These are phyloP conservation scores for Diplocarpon mali DNA, from an alignment of 2,329 filamentous ascomycete species.

Conservation along the genomic window DNA sequence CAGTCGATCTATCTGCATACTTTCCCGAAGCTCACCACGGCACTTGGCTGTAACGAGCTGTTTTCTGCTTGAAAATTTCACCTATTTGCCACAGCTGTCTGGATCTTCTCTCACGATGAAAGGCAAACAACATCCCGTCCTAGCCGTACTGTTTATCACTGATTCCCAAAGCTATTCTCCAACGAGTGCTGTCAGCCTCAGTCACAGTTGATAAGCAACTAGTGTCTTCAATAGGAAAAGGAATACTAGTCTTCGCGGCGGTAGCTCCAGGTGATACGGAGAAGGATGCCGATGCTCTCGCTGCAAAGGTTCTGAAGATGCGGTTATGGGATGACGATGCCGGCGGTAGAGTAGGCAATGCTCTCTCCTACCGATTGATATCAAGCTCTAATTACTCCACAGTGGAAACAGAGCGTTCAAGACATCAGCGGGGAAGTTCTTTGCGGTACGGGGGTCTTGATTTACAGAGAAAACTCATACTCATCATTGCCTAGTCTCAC, in stretches of 20 bases:
- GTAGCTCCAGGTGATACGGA: slow-evolving; percentile 82
- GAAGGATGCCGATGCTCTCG: slow-evolving; percentile 76
- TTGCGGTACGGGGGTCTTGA: slow-evolving; percentile 51
- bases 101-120: slow-evolving; percentile 7
- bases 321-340: slow-evolving; percentile 60
- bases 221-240: slow-evolving; percentile 83
- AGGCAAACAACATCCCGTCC: slow-evolving; percentile 1
- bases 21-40: too few species aligned
- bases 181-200: slow-evolving; percentile 88
- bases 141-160: slow-evolving; percentile 8
- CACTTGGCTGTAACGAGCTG: too few species aligned
- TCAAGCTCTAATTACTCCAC: slow-evolving; percentile 12
- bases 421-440: slow-evolving; percentile 87
- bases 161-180: slow-evolving; percentile 61
- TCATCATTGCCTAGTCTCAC: slow-evolving; percentile 55
- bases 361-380: neutral
- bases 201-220: slow-evolving; percentile 88
- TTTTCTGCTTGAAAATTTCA: too few species aligned
- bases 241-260: slow-evolving; percentile 82
- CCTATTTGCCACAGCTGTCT: neutral
- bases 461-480: neutral
- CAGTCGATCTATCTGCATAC: too few species aligned
- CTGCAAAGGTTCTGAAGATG: slow-evolving; percentile 77
- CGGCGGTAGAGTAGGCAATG: slow-evolving; percentile 22
- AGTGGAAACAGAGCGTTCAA: slow-evolving; percentile 87